Evolutionary conservation across 2,329 filamentous ascomycete species (phyloP), one percentile per base, ranked within the genome.

Genomic region (Sclerotinia nivalis): DNA sequence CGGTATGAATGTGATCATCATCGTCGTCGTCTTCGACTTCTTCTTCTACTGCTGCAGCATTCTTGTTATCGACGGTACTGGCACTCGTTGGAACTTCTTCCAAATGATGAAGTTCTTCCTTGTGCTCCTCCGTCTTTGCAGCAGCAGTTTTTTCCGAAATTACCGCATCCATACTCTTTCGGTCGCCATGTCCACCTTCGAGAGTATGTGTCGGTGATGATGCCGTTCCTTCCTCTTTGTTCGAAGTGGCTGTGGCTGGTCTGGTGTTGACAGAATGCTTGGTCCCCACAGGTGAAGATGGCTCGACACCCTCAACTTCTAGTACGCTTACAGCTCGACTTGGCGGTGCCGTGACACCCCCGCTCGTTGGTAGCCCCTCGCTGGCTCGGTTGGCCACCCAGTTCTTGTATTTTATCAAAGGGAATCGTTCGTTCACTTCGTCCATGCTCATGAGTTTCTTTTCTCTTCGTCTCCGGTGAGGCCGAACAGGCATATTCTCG

Each of bases 381-480:
- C 90, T 88, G 69, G 93, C 93, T 71, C 95, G 90, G 69, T 88
- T 88, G 9, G 92, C 90, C 71, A 96, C 91, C 95, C 96, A 99
- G 66, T 87, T 88, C 83, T 99, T 98, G 86, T 99, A 99, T 81
- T 98, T 98, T 75, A 89, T 90, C 82, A 97, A 88, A 0, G 96
- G 95, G 77, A 99, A 99, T 75, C 96, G 93, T 75, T 96, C 93
- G 79, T 99, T 98, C 73, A 99, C 96, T 81, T 99, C 96, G 72
- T 99, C 96, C 89, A 98, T 97, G 2, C 92, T 92, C 96, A 99
- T 98, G 75, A 99, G 82, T 80, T 97, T 99, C 88, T 99, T 99
- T 81, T 99, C 96, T 71, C 94, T 89, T 74, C 95, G 88, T 77
- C 95, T 88, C 70, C 96, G 88, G 79, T 96, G 94, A 65, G 93